Conservation (phyloP, 352 stramenopile species). For the Phytophthora boehmeriae region DNA sequence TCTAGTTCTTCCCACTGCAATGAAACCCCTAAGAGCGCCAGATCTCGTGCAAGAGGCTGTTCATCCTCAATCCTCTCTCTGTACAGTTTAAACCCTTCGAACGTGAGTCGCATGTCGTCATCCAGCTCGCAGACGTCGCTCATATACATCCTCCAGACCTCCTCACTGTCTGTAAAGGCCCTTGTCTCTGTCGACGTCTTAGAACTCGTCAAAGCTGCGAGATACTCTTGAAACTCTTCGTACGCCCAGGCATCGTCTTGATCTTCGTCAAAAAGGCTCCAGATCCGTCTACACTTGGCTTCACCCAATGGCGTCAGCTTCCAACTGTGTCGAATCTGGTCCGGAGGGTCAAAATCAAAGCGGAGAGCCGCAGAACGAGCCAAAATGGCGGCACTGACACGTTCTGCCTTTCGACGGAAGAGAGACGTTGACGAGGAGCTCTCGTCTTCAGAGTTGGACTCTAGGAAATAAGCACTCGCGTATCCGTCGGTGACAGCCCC, state of each 20-base stretch:
- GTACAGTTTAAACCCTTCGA: constrained; percentile 65
- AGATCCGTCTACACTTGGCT: constrained; percentile 58
- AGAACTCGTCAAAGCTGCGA: constrained; percentile 39
- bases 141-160: constrained; percentile 76
- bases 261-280: constrained; percentile 60
- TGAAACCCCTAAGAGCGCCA: constrained; percentile 46
- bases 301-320: constrained; percentile 43
- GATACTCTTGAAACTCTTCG: constrained; percentile 68
- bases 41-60: constrained; percentile 43
- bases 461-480: constrained; percentile 56
- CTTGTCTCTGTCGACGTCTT: constrained; percentile 30
- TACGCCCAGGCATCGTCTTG: constrained; percentile 58
- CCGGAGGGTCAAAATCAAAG: constrained; percentile 58
- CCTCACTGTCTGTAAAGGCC: constrained; percentile 36
- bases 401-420: constrained; percentile 36
- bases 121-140: constrained; percentile 57
- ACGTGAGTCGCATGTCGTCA: constrained; percentile 43
- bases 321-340: constrained; percentile 41
- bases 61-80: constrained; percentile 54
- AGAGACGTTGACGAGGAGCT: constrained; percentile 19
- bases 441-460: constrained; percentile 30
- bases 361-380: constrained; percentile 22
- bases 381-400: constrained; percentile 21
- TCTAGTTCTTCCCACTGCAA: constrained; percentile 45
- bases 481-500: constrained; percentile 64